A percentile compares a stretch with the other conserved stretches of the same genome.
Evolutionary conservation across 2,329 filamentous ascomycete species (phyloP).

Genomic region (Xylariales sp.): DNA sequence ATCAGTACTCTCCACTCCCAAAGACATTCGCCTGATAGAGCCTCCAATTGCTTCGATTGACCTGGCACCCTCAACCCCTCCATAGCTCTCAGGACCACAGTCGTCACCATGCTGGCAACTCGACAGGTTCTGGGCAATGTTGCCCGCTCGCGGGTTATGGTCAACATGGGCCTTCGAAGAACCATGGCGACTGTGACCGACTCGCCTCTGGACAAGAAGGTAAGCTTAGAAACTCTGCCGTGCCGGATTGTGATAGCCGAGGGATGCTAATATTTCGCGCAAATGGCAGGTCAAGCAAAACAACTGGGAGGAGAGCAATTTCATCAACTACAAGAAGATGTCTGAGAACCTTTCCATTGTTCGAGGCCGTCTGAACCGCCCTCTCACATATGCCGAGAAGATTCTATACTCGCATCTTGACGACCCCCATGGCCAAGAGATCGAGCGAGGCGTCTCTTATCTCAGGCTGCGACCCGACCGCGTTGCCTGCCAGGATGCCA

Average conservation of each 20-base stretch:
- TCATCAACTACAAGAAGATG: conserved; percentile 99
- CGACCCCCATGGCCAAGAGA: conserved; percentile 92
- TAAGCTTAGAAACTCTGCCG: conserved; percentile 28
- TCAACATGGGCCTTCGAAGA: conserved; percentile 59
- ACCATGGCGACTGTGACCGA: conserved; percentile 81
- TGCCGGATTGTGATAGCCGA: not conserved
- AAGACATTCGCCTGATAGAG: conserved; percentile 13
- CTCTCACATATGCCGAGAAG: conserved; percentile 95
- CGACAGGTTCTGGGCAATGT: conserved; percentile 64
- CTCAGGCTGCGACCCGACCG: conserved; percentile 95
- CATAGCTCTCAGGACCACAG: conserved; percentile 22
- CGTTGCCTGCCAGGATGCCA: conserved; percentile 98
- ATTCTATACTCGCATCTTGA: conserved; percentile 98
- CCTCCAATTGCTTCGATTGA: conserved; percentile 28
- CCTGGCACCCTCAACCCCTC: conserved; percentile 8
- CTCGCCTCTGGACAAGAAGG: conserved; percentile 86
- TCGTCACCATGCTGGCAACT: conserved; percentile 62
- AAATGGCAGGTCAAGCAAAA: conserved; percentile 73
- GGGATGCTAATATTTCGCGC: conserved; percentile 19
- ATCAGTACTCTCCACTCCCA: conserved; percentile 25
- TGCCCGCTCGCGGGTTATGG: conserved; percentile 51
- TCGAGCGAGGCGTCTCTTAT: conserved; percentile 92
- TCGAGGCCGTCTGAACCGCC: conserved; percentile 81
- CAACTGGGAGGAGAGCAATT: conserved; percentile 92
- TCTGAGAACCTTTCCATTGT: conserved; percentile 94